phyloP scores from a whole-genome alignment of 1,139 yeast genomes.

The Pichia terricola region DNA sequence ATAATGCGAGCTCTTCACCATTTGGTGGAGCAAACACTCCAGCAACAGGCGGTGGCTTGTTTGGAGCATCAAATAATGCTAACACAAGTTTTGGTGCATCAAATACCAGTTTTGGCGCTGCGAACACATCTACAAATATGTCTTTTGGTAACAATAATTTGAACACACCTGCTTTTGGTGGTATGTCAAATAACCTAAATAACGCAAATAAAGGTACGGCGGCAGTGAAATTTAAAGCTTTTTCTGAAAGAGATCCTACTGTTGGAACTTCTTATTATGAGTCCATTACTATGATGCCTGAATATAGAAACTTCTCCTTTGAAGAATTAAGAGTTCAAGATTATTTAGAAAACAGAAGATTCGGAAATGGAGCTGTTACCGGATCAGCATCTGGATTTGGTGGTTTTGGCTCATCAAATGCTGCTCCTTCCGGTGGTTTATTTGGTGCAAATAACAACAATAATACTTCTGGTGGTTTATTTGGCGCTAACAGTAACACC shows the following conservation, averaged over 20 bases:
- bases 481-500: slow-evolving; percentile 17
- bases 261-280: slow-evolving; percentile 54
- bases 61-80: slow-evolving; percentile 10
- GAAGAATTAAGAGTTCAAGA: slow-evolving; percentile 89
- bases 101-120: slow-evolving; percentile 10
- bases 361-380: slow-evolving; percentile 30
- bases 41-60: slow-evolving; percentile 15
- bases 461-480: slow-evolving; percentile 13
- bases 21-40: slow-evolving; percentile 2
- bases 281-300: slow-evolving; percentile 82
- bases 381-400: slow-evolving; percentile 17
- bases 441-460: slow-evolving; percentile 9
- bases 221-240: slow-evolving; percentile 54
- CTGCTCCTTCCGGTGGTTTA: slow-evolving; percentile 5
- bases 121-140: slow-evolving; percentile 16
- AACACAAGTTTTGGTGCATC: slow-evolving; percentile 17
- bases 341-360: slow-evolving; percentile 66
- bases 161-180: slow-evolving; percentile 24
- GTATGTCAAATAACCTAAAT: slow-evolving; percentile 2
- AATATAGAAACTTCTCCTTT: slow-evolving; percentile 67
- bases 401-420: slow-evolving; percentile 1
- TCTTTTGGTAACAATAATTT: slow-evolving; percentile 21
- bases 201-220: slow-evolving; percentile 55
- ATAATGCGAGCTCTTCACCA: slow-evolving; percentile 2
- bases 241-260: slow-evolving; percentile 63